Evolutionary conservation across 1,284 basidiomycete genomes (phyloP).

Genomic region (Rhodotorula sp.): DNA sequence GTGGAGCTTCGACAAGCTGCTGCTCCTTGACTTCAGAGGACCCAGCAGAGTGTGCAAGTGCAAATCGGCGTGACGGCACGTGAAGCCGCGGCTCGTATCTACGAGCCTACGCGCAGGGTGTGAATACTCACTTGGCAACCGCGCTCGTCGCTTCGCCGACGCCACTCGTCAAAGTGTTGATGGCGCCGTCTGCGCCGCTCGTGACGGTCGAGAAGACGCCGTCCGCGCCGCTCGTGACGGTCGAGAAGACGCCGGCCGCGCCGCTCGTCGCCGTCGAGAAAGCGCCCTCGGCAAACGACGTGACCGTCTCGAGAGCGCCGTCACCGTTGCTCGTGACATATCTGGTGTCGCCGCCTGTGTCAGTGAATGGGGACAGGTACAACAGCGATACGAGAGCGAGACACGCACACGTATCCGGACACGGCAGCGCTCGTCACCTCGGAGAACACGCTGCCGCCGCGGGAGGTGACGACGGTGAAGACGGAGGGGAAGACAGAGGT

Average conservation of each 20-base stretch:
- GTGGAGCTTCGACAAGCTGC: no score
- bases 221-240: constrained; percentile 12
- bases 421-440: constrained; percentile 20
- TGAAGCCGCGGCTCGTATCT: no score
- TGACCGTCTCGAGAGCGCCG: constrained; percentile 10
- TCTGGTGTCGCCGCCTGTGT: not conserved
- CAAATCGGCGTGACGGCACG: no score
- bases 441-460: constrained; percentile 10
- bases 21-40: no score
- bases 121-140: not conserved
- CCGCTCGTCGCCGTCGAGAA: constrained; percentile 13
- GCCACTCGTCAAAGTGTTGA: constrained; percentile 1
- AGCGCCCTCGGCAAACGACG: constrained; percentile 6
- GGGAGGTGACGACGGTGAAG: constrained; percentile 21
- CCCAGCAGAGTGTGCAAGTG: no score
- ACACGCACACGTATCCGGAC: constrained; percentile 7
- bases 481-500: constrained; percentile 11
- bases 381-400: no score
- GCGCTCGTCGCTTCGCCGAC: not conserved
- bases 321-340: constrained; percentile 11
- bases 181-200: not conserved
- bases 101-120: not conserved
- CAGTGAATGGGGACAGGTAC: not conserved
- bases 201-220: not conserved
- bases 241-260: constrained; percentile 15